Evolutionary conservation across 345 rosid species (phyloP).

Genomic region (Pistacia integerrima): DNA sequence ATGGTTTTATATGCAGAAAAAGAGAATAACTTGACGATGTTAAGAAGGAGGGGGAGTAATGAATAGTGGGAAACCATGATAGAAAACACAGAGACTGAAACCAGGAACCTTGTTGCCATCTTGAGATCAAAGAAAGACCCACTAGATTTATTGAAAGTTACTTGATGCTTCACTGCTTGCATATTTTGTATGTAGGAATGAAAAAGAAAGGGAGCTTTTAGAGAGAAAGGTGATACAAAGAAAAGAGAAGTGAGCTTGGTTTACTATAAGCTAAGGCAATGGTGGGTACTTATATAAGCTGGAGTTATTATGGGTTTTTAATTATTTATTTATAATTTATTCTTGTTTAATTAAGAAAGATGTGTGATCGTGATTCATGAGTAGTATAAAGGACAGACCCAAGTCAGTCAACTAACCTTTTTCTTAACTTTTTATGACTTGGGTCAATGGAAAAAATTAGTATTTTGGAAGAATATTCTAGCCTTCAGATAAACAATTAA

Average conservation of each 20-base stretch:
- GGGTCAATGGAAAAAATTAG: slow-evolving; percentile 1
- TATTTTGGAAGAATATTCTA: not conserved
- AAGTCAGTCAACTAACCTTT: slow-evolving; percentile 15
- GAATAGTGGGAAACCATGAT: slow-evolving; percentile 36
- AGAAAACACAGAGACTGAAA: slow-evolving; percentile 41
- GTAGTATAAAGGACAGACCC: not conserved
- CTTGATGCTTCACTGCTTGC: slow-evolving; percentile 12
- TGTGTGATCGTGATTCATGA: not conserved
- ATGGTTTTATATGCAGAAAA: slow-evolving; percentile 24
- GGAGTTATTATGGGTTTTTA: not conserved
- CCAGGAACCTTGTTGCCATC: slow-evolving; percentile 32
- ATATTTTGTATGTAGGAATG: slow-evolving; percentile 18
- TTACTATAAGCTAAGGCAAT: not conserved
- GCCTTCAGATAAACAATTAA: not conserved
- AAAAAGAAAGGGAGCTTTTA: not conserved
- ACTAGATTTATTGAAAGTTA: not conserved
- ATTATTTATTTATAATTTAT: not conserved
- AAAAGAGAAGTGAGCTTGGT: not conserved
- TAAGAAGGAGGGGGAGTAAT: slow-evolving; percentile 30
- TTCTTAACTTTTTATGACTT: not conserved
- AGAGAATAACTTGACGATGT: slow-evolving; percentile 17
- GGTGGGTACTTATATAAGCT: not conserved
- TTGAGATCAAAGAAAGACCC: not conserved
- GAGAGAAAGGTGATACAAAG: not conserved
- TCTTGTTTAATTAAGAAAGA: not conserved